Evolutionary conservation across 768 basidiomycete genomes (phyloP).

Genomic region (Pleurotus cornucopiae): DNA sequence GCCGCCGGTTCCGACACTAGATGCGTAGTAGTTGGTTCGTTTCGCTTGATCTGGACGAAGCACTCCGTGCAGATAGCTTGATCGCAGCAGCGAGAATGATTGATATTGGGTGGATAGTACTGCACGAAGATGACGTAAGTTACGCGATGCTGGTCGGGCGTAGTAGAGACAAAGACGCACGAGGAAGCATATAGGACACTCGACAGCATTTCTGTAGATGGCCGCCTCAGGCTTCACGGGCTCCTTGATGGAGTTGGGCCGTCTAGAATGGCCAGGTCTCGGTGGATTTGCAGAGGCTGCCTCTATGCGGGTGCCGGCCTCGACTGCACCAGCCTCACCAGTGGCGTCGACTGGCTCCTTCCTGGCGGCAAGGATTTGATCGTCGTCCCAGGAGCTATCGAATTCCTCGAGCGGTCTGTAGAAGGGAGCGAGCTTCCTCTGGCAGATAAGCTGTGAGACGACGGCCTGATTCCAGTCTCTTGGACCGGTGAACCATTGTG

Average conservation of each 20-base stretch:
- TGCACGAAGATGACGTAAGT: constrained; percentile 33
- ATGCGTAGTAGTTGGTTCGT: constrained; percentile 92
- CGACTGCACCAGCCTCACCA: constrained; percentile 25
- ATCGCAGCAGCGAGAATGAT: constrained; percentile 96
- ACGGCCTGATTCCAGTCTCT: constrained; percentile 88
- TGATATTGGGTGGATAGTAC: constrained; percentile 98
- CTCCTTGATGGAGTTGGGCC: constrained; percentile 57
- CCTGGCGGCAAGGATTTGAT: constrained; percentile 77
- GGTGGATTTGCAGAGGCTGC: constrained; percentile 26
- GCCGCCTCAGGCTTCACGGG: constrained; percentile 68
- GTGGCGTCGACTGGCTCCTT: constrained; percentile 58
- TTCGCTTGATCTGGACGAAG: constrained; percentile 97
- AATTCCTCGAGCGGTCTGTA: constrained; percentile 96
- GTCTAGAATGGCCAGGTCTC: constrained; percentile 46
- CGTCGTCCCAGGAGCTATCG: constrained; percentile 83
- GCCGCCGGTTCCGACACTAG: constrained; percentile 95
- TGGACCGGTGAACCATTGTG: constrained; percentile 80
- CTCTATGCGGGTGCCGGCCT: constrained; percentile 45
- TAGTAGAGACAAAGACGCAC: constrained; percentile 45
- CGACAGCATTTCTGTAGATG: constrained; percentile 79
- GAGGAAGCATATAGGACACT: constrained; percentile 98
- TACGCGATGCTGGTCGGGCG: constrained; percentile 8
- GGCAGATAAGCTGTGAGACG: constrained; percentile 84
- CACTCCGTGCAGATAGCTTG: constrained; percentile 99
- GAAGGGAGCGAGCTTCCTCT: constrained; percentile 89